A percentile compares a stretch with the other conserved stretches of the same genome.
phyloP scores from a whole-genome alignment of 306 rosid genomes.

The Sophora flavescens region DNA sequence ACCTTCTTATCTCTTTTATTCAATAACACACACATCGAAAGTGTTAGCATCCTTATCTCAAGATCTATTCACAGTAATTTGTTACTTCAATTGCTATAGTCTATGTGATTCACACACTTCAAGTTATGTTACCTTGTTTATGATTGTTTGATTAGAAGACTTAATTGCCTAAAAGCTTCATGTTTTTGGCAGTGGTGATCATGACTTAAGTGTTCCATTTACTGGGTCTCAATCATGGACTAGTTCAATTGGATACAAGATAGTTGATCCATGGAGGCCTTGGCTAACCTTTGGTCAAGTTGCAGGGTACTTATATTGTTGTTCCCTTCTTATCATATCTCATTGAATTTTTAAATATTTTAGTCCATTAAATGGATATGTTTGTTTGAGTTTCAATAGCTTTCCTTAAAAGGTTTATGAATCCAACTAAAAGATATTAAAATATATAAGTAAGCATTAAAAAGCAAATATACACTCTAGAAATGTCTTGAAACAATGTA shows the following conservation, averaged over 20 bases:
- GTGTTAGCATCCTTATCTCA: neutral
- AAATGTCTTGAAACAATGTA: slow-evolving; percentile 1
- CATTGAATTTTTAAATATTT: slow-evolving; percentile 12
- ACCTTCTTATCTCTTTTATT: neutral
- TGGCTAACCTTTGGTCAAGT: slow-evolving; percentile 66
- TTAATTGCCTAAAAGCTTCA: neutral
- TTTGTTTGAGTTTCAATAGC: neutral
- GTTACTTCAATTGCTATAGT: neutral
- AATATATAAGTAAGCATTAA: neutral
- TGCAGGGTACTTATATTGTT: slow-evolving; percentile 62
- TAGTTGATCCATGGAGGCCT: slow-evolving; percentile 78
- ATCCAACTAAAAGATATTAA: neutral
- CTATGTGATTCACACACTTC: neutral
- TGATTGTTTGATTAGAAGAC: neutral
- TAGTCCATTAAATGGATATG: neutral
- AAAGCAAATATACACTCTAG: slow-evolving; percentile 1
- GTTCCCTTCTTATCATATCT: neutral
- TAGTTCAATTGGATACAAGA: slow-evolving; percentile 40
- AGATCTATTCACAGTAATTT: neutral
- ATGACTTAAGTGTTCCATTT: too few species aligned
- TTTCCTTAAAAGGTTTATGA: slow-evolving; percentile 8
- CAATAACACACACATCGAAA: neutral
- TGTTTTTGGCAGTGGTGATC: neutral
- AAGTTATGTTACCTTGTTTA: neutral
- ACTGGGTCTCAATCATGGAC: too few species aligned